These are phyloP conservation scores for Nakazawaea ishiwadae DNA, from an alignment of 805 yeast species.

Conservation along the genomic window DNA sequence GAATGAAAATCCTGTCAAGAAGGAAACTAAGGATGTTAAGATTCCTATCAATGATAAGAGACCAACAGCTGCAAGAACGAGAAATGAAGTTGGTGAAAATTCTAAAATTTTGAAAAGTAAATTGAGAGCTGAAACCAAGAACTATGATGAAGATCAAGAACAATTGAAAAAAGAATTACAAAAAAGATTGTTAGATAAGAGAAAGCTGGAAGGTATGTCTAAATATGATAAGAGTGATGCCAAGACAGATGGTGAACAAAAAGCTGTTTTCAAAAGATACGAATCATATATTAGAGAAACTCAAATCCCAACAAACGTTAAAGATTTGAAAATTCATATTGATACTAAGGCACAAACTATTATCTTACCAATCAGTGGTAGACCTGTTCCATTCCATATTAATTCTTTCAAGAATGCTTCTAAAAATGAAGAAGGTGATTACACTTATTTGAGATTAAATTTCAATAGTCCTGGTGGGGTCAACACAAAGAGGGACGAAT, in stretches of 20 bases:
- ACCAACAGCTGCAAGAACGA: slow-evolving; percentile 24
- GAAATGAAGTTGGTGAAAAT: slow-evolving; percentile 32
- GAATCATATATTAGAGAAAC: slow-evolving; percentile 93
- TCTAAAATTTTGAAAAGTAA: slow-evolving; percentile 76
- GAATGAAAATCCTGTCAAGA: slow-evolving; percentile 36
- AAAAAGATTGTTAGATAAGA: slow-evolving; percentile 72
- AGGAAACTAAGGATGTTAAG: slow-evolving; percentile 21
- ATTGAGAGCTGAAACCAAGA: slow-evolving; percentile 69
- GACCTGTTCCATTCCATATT: slow-evolving; percentile 98
- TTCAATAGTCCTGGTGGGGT: slow-evolving; percentile 87
- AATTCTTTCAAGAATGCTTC: slow-evolving; percentile 92
- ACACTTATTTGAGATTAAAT: slow-evolving; percentile 82
- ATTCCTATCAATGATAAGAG: slow-evolving; percentile 17
- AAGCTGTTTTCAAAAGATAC: slow-evolving; percentile 81
- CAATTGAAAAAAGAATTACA: slow-evolving; percentile 81
- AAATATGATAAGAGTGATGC: slow-evolving; percentile 76
- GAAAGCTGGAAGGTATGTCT: slow-evolving; percentile 82
- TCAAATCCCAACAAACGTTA: slow-evolving; percentile 80
- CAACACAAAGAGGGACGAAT: slow-evolving; percentile 63
- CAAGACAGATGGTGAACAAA: slow-evolving; percentile 52
- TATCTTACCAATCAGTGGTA: slow-evolving; percentile 84
- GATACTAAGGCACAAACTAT: slow-evolving; percentile 87
- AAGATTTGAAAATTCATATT: slow-evolving; percentile 81
- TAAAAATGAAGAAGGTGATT: slow-evolving; percentile 94
- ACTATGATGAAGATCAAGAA: slow-evolving; percentile 73